Evolutionary conservation across 2,329 filamentous ascomycete species (phyloP), one percentile per base, ranked within the genome.

Genomic region (Incumbomyces delicatus): DNA sequence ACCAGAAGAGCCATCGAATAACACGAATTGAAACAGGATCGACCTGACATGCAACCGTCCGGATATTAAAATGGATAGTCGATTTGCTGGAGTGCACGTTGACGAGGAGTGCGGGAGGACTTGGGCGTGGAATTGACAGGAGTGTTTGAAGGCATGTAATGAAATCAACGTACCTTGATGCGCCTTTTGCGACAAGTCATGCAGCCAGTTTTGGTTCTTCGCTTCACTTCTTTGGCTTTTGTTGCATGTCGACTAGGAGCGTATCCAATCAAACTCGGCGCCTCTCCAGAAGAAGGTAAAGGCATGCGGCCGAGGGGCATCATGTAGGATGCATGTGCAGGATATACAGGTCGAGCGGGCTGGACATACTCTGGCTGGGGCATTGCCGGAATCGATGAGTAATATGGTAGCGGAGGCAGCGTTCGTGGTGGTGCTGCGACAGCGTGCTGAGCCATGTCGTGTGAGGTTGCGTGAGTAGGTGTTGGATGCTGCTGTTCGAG

Each of bases 141-240:
- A 2, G 8, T 17, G 14, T 30, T 33, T 31, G 8, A 14, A 4
- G 22, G 42, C 13, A 44, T 29, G 27, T 4, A 17, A 34, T 6
- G 47, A 39, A n/a, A 17, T 27, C 39, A 27, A 68, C 75, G 65
- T 67, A 85, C 82, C 80, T 86, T 86, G 65, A 86, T 86, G 68
- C 82, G 72, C 57, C 82, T 72, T 63, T 78, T 79, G 59, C 76
- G 69, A 65, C 76, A 80, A 17, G 76, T 80, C 57, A 80, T 61
- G 65, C 82, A 86, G n/a, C 80, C 80, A 1, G 80, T 85, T 67
- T 85, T 85, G 48, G 83, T 86, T 61, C 83, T 73, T 55, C 82
- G 74, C 69, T 86, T 86, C 63, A 86, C 84, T 66, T 87, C 81
- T 67, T 84, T 81, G 29, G 53, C 50, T 65, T 73, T 72, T 10